Base-by-base conservation (phyloP, 83 land plant genomes). In the Thuja plicata region DNA sequence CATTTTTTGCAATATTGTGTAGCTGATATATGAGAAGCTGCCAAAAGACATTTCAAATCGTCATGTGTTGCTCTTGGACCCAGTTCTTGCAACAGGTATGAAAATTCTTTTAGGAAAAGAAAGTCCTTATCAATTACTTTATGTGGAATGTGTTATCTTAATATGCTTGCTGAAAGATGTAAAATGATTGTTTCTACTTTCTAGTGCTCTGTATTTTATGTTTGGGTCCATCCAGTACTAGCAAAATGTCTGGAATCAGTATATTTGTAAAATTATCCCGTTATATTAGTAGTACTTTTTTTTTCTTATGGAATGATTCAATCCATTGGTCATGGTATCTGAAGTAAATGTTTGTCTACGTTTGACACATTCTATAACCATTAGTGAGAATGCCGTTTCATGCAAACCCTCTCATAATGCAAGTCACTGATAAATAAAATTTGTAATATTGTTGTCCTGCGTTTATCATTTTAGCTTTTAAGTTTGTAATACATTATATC, bases 21-120 rank as follows among this genome's bases (percentile, higher is more conserved):
- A 95, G 98, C 89, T 97, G 34, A 97, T 95, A 2, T 95, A 96
- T 91, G 96, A 97, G 87, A 95, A 97, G 89, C 92, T 97, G 37
- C 98, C 98, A 38, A 21, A 70, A 38, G 97, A 97, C 87, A 97
- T 95, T 71, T 89, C 98, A 62, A 89, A 92, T 13, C 90, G 98
- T 40, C 97, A 97, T 84, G 98, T 97, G 21, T 57, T 97, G 35
- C 92, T 97, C 46, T 89, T 95, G 19, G 97, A 97, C 84, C 98
- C 98, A 19, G 88, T 95, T 84, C 93, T 97, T 50, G 98, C 90
- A 70, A 91, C 98, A 95, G 99, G 99, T 97, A 87, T 73, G 92
- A 32, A 13, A 66, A 76, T 32, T 32, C 2, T 74, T 9, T 74
- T 13, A 12, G 38, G 2, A 32, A 32, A 13, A 30, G 12, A 74